phyloP scores from a whole-genome alignment of 495 filamentous ascomycete species.

The Xylaria castorea region DNA sequence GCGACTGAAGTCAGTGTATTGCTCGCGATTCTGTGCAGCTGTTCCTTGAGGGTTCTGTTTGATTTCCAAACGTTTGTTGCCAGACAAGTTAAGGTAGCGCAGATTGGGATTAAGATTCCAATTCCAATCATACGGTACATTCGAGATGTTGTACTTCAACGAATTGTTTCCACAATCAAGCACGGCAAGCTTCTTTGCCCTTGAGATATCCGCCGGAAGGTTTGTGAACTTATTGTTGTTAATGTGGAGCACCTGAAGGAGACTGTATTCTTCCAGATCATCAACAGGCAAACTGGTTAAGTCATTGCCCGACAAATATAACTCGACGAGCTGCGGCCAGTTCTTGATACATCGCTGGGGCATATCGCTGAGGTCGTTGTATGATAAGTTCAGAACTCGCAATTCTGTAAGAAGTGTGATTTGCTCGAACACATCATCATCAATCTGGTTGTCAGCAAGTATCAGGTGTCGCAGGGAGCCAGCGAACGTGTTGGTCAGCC shows the following conservation, averaged over 20 bases:
- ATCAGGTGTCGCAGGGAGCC: conserved; percentile 81
- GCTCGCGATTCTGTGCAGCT: conserved; percentile 62
- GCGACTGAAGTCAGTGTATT: conserved; percentile 90
- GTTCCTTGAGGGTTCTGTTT: conserved; percentile 70
- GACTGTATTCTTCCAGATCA: conserved; percentile 86
- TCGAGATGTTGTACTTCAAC: conserved; percentile 99
- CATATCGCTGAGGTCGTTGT: conserved; percentile 92
- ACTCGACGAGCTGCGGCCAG: conserved; percentile 86
- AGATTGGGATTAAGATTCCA: conserved; percentile 98
- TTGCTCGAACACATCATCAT: conserved; percentile 94
- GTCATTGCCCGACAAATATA: conserved; percentile 96
- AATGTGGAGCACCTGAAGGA: conserved; percentile 89
- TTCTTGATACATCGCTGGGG: conserved; percentile 84
- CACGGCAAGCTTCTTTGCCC: conserved; percentile 87
- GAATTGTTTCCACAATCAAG: conserved; percentile 94
- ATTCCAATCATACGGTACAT: conserved; percentile 99
- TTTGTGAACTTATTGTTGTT: conserved; percentile 98
- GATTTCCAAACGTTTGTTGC: conserved; percentile 97
- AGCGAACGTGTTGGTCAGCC: conserved; percentile 82
- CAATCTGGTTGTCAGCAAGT: conserved; percentile 90
- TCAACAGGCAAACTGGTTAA: conserved; percentile 90
- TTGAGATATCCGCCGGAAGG: conserved; percentile 91
- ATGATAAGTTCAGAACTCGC: conserved; percentile 89
- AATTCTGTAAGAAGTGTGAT: conserved; percentile 82
- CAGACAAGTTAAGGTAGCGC: conserved; percentile 94